Evolutionary conservation across 768 basidiomycete genomes (phyloP).

Genomic region (Trametopsis cervina): DNA sequence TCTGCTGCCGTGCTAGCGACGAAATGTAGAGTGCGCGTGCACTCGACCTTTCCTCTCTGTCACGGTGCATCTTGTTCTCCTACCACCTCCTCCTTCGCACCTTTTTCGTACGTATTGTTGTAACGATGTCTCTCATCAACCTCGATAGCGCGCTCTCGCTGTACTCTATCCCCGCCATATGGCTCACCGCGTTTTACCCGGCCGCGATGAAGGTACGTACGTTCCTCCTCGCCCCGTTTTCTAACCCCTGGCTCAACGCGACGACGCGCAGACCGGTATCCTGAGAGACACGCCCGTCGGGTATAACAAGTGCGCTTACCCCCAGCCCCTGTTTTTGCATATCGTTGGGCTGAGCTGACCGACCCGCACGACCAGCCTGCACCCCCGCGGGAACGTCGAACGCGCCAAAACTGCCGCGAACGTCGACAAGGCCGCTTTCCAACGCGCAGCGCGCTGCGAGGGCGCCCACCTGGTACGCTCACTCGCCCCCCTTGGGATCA

Average conservation of each 20-base stretch:
- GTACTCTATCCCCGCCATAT: slow-evolving; percentile 5
- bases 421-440: not conserved
- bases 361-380: not conserved
- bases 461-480: slow-evolving; percentile 1
- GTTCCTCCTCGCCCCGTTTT: not conserved
- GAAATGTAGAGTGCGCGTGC: too few relatives aligned
- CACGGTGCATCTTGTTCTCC: too few relatives aligned
- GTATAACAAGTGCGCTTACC: not conserved
- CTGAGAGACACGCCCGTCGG: not conserved
- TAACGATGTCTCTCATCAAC: not conserved
- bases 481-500: not conserved
- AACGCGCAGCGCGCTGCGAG: not conserved
- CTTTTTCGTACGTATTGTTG: too few relatives aligned
- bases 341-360: not conserved
- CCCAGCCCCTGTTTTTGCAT: not conserved
- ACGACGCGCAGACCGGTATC: not conserved
- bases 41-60: too few relatives aligned
- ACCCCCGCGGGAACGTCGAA: not conserved
- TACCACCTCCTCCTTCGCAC: not conserved
- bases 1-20: too few relatives aligned
- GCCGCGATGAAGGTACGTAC: not conserved
- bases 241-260: too few relatives aligned
- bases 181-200: slow-evolving; percentile 6
- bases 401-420: not conserved
- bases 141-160: slow-evolving; percentile 2